Percentiles rank a stretch among this genome's conserved stretches.
Evolutionary conservation across 1,139 yeast species (phyloP).

Genomic region (Kodamaea anthophila): DNA sequence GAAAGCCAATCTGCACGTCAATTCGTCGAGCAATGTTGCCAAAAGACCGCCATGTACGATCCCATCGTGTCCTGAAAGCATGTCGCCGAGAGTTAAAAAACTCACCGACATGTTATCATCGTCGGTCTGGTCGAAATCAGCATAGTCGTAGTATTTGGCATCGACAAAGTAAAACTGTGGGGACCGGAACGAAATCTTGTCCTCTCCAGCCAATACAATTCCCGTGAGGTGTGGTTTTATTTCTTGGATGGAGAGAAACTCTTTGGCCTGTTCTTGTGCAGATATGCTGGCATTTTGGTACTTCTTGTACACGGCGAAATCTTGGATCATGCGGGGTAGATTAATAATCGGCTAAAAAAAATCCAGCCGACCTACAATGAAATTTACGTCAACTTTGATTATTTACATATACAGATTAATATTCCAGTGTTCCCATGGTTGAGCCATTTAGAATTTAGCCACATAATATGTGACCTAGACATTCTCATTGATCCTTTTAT

Average conservation of each 20-base stretch:
- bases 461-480: no score
- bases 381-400: no score
- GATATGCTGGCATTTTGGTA: constrained; percentile 8
- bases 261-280: not conserved
- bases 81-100: constrained; percentile 40
- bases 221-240: constrained; percentile 36
- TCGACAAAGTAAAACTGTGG: constrained; percentile 32
- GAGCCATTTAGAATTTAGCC: no score
- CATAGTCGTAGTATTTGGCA: constrained; percentile 21
- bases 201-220: constrained; percentile 28
- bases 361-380: no score
- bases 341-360: no score
- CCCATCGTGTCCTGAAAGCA: constrained; percentile 44
- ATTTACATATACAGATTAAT: no score
- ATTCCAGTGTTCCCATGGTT: no score
- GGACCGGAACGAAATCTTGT: constrained; percentile 32
- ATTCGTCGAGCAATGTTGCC: constrained; percentile 50
- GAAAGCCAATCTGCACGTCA: constrained; percentile 47
- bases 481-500: no score
- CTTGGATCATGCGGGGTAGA: not conserved
- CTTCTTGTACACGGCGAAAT: constrained; percentile 6
- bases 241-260: constrained; percentile 9
- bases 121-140: constrained; percentile 9
- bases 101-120: constrained; percentile 27
- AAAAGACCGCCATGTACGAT: constrained; percentile 54